Evolutionary conservation across 169 alveolate genomes (phyloP).

Genomic region (Cryptosporidium ryanae): DNA sequence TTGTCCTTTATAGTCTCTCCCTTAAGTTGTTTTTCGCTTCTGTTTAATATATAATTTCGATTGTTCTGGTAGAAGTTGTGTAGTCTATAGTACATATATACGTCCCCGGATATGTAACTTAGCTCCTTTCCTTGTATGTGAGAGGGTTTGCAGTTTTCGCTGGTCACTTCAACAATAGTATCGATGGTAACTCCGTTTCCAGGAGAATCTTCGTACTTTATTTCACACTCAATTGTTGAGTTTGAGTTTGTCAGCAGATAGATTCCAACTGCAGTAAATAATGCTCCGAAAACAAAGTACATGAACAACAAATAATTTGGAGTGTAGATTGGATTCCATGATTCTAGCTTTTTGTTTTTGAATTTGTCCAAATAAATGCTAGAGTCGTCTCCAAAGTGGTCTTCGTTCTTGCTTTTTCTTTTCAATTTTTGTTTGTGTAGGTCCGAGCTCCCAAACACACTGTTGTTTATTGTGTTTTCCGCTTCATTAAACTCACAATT

Average conservation of each 20-base stretch:
- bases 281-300: constrained; percentile 9
- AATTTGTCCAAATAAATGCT: neutral
- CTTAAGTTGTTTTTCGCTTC: constrained; percentile 80
- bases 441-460: no score
- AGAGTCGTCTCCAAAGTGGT: neutral
- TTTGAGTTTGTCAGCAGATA: constrained; percentile 12
- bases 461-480: no score
- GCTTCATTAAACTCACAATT: no score
- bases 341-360: constrained; percentile 9
- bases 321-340: constrained; percentile 50
- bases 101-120: constrained; percentile 22
- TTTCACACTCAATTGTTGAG: constrained; percentile 30
- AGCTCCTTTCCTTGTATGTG: constrained; percentile 9
- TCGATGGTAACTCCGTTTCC: constrained; percentile 14
- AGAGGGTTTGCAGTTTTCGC: constrained; percentile 59
- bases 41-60: constrained; percentile 77
- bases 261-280: constrained; percentile 34
- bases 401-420: constrained; percentile 2
- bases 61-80: constrained; percentile 82
- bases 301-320: constrained; percentile 33
- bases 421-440: neutral
- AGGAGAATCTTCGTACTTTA: constrained; percentile 61
- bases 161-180: constrained; percentile 28
- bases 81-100: constrained; percentile 77
- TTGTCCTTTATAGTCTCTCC: constrained; percentile 74